Conservation (phyloP, 2,329 filamentous ascomycete genomes). For the Monilinia fructigena region DNA sequence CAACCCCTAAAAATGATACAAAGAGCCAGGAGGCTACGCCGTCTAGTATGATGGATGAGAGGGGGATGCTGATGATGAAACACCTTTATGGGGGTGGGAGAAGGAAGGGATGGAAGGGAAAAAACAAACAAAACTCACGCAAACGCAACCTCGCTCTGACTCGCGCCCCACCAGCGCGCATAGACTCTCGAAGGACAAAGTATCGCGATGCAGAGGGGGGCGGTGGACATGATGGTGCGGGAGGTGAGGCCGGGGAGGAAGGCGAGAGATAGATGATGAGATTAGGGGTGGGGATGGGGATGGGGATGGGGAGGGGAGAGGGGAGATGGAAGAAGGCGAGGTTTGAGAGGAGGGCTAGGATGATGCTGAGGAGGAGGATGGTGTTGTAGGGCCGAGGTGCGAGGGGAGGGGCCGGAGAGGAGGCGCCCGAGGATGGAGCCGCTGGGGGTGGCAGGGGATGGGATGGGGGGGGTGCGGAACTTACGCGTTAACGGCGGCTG, state of each 20-base stretch:
- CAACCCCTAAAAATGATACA: neutral
- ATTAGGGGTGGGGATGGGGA: too few species aligned
- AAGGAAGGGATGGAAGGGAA: neutral
- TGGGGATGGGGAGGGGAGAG: too few species aligned
- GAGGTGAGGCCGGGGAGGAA: too few species aligned
- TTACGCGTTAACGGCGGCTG: slow-evolving; percentile 77
- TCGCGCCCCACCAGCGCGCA: too few species aligned
- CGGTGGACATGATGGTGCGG: too few species aligned
- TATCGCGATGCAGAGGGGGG: too few species aligned
- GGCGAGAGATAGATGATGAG: too few species aligned
- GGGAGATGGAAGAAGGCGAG: slow-evolving; percentile 1
- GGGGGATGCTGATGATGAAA: slow-evolving; percentile 1
- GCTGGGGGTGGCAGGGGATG: slow-evolving; percentile 27
- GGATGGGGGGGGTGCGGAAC: slow-evolving; percentile 31
- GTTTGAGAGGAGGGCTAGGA: slow-evolving; percentile 24
- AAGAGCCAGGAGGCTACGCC: neutral
- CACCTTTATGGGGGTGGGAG: neutral
- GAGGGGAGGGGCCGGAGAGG: slow-evolving; percentile 31
- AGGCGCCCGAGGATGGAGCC: slow-evolving; percentile 20
- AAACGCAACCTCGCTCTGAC: too few species aligned
- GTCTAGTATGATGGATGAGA: neutral
- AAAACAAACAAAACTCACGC: too few species aligned
- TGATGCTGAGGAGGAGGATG: slow-evolving; percentile 34
- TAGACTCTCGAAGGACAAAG: too few species aligned
- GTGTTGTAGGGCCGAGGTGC: slow-evolving; percentile 25